Evolutionary conservation across 257 asterid genomes (phyloP), one percentile per base, ranked within the genome.

Genomic region (Echites panduratus): DNA sequence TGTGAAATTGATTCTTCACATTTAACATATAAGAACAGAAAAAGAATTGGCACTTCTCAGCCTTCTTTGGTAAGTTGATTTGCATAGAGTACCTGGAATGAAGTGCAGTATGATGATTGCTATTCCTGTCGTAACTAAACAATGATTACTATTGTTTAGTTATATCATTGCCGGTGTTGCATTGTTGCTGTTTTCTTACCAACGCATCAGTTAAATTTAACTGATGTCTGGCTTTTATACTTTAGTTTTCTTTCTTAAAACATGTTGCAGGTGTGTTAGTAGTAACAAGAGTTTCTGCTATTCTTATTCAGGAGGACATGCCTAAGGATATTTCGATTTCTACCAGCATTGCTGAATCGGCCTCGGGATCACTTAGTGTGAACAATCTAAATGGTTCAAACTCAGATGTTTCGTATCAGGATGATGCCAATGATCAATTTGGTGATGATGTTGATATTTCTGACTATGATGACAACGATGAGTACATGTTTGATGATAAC

Each of bases 401-500:
- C 70, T 81, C 87, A 2, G 85, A 78, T 59, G 56, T 77, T 35
- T 75, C 84, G 17, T 73, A 50, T 72, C 83, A 80, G 45, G 89
- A 77, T 56, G 85, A 87, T 70, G 82, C 73, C 63, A 72, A 71
- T 45, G 84, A 62, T 20, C 81, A 76, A n/a, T 76, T 64, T 41
- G 79, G 62, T 58, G 81, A 75, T 56, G 68, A 19, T 26, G 75
- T 53, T 45, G 78, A 79, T 76, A 40, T 53, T 49, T 56, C 75
- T 57, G 71, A 76, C 69, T 72, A 74, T 71, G 82, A 75, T 43
- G 82, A 73, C 14, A 78, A 54, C 32, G 53, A 68, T 47, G 78
- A 38, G 12, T 74, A 72, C 47, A 66, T 66, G 64, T 72, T 27
- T 75, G 73, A 77, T 10, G 79, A 76, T 14, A 80, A 77, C 26